phyloP scores from a whole-genome alignment of 257 asterid species.

The Solanum raphanifolium region DNA sequence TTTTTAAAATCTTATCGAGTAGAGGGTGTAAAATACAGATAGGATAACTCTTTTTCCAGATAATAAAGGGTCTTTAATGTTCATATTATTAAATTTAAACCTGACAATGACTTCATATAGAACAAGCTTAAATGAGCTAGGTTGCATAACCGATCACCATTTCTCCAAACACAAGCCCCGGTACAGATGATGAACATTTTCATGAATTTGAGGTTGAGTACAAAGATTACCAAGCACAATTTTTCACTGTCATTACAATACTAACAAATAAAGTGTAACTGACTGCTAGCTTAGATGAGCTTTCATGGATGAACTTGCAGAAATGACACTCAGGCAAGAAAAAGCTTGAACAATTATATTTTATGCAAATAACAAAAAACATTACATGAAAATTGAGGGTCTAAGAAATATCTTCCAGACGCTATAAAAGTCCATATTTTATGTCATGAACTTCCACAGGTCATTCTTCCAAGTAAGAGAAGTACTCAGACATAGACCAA shows the following conservation, averaged over 20 bases:
- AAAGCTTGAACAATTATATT: background rate
- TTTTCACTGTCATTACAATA: background rate
- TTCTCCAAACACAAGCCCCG: background rate
- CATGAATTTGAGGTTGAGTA: background rate
- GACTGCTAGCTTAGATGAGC: background rate
- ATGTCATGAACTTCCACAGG: background rate
- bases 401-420: background rate
- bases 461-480: background rate
- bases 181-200: background rate
- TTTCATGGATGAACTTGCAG: background rate
- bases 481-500: background rate
- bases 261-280: background rate
- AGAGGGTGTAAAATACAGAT: background rate
- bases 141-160: background rate
- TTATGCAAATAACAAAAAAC: background rate
- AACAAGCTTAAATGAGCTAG: background rate
- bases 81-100: background rate
- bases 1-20: slow-evolving; percentile 5
- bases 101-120: background rate
- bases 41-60: background rate
- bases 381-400: background rate
- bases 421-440: background rate
- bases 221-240: background rate
- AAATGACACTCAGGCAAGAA: background rate
- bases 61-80: background rate